These are phyloP conservation scores for Globisporangium paroecandrum DNA, from an alignment of 352 stramenopile species.

Conservation along the genomic window DNA sequence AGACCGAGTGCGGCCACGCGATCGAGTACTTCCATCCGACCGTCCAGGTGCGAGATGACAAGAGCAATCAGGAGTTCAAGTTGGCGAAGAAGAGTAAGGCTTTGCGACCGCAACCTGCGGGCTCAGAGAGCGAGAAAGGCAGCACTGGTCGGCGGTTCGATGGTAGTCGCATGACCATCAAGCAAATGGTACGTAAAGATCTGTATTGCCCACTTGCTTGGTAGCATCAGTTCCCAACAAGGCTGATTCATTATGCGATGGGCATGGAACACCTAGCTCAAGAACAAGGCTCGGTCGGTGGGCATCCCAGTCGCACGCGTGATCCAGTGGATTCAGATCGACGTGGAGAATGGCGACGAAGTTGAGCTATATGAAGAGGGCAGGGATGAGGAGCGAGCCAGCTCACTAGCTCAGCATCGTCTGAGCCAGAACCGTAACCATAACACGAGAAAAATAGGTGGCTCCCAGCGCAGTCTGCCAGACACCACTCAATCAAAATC, in stretches of 20 bases:
- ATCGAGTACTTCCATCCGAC: slow-evolving; percentile 43
- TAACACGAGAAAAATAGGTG: background rate
- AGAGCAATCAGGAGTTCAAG: background rate
- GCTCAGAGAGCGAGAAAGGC: background rate
- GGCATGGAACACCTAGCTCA: slow-evolving; percentile 18
- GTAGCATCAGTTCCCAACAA: background rate
- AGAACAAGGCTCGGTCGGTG: slow-evolving; percentile 37
- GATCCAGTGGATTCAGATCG: slow-evolving; percentile 51
- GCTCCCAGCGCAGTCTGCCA: too few relatives aligned
- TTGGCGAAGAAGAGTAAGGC: background rate
- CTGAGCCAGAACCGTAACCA: background rate
- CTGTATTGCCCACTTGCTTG: background rate
- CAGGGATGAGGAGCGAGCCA: background rate
- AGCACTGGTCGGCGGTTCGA: slow-evolving; percentile 35
- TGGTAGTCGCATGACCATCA: slow-evolving; percentile 63
- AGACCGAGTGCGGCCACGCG: slow-evolving; percentile 37
- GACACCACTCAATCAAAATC: background rate
- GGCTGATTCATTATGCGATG: background rate
- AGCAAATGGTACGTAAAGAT: slow-evolving; percentile 39
- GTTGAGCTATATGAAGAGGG: slow-evolving; percentile 6
- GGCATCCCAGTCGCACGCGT: slow-evolving; percentile 36
- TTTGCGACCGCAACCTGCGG: background rate
- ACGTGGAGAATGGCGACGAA: slow-evolving; percentile 39
- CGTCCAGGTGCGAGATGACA: background rate
- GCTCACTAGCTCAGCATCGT: background rate